These are phyloP conservation scores for Blastocystis sp. DNA, from an alignment of 352 stramenopile species.

Conservation along the genomic window DNA sequence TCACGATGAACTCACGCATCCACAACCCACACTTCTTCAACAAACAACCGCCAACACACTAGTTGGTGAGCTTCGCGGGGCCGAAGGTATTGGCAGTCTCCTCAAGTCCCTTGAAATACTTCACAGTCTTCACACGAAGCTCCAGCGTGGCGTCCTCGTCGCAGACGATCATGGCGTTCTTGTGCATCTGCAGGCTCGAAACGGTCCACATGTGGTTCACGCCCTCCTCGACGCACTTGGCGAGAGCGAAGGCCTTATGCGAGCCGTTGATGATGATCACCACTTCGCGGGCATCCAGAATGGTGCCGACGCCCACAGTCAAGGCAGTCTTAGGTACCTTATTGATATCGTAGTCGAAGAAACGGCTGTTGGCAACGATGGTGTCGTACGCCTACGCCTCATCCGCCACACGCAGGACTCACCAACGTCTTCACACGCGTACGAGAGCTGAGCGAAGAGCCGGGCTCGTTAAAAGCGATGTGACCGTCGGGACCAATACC, in stretches of 20 bases:
- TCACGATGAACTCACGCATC: too few relatives aligned
- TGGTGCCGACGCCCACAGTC: slow-evolving; percentile 85
- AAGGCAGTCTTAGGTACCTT: slow-evolving; percentile 88
- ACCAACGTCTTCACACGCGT: slow-evolving; percentile 85
- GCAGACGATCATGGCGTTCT: slow-evolving; percentile 84
- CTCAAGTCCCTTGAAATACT: slow-evolving; percentile 87
- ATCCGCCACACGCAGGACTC: background rate
- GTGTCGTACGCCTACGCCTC: slow-evolving; percentile 82
- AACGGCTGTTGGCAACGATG: slow-evolving; percentile 85
- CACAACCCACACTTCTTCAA: too few relatives aligned
- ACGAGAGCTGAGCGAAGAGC: slow-evolving; percentile 82
- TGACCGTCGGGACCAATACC: slow-evolving; percentile 89
- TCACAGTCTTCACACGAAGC: slow-evolving; percentile 86
- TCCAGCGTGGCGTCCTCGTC: slow-evolving; percentile 87
- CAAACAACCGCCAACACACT: slow-evolving; percentile 12
- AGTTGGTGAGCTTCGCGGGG: slow-evolving; percentile 41
- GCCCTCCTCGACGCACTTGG: slow-evolving; percentile 87
- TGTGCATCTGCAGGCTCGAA: slow-evolving; percentile 84
- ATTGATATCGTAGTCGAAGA: slow-evolving; percentile 83
- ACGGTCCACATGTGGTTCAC: slow-evolving; percentile 90
- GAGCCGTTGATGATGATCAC: slow-evolving; percentile 86
- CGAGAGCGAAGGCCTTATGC: slow-evolving; percentile 84
- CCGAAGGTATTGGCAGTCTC: slow-evolving; percentile 75
- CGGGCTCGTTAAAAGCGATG: slow-evolving; percentile 90
- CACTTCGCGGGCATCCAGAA: slow-evolving; percentile 86